These are phyloP conservation scores for Helminthosporium solani DNA, from an alignment of 2,329 filamentous ascomycete species.

Conservation along the genomic window DNA sequence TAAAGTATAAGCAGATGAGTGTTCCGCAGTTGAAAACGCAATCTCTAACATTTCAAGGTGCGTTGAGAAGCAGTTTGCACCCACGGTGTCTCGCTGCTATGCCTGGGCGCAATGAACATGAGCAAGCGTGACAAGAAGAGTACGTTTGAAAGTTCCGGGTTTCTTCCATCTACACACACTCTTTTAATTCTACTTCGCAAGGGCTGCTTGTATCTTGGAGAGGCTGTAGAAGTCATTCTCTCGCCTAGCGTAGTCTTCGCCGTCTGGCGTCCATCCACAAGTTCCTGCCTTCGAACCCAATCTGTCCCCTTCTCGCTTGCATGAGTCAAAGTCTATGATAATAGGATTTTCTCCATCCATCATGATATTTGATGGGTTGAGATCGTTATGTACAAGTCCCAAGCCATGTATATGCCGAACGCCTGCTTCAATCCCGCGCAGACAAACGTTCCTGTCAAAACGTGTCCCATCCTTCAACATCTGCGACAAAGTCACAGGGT, in stretches of 20 bases:
- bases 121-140: neutral
- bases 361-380: slow-evolving; percentile 5
- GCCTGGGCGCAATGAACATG: no score
- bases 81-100: no score
- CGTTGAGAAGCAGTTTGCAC: neutral
- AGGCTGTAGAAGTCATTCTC: slow-evolving; percentile 5
- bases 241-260: neutral
- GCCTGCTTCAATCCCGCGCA: slow-evolving; percentile 1
- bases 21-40: neutral
- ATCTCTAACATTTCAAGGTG: neutral
- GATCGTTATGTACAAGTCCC: slow-evolving; percentile 4
- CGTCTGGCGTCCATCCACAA: neutral
- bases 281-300: slow-evolving; percentile 4
- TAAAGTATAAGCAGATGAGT: neutral
- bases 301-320: slow-evolving; percentile 2
- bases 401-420: slow-evolving; percentile 4
- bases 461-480: slow-evolving; percentile 4
- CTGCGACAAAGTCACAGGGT: slow-evolving; percentile 6
- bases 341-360: slow-evolving; percentile 3
- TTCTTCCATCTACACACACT: neutral
- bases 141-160: neutral
- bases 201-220: slow-evolving; percentile 2
- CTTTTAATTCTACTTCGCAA: slow-evolving; percentile 1
- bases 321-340: slow-evolving; percentile 7
- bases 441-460: neutral